Conservation (phyloP, 495 filamentous ascomycete species). For the Hypoxylon crocopeplum region DNA sequence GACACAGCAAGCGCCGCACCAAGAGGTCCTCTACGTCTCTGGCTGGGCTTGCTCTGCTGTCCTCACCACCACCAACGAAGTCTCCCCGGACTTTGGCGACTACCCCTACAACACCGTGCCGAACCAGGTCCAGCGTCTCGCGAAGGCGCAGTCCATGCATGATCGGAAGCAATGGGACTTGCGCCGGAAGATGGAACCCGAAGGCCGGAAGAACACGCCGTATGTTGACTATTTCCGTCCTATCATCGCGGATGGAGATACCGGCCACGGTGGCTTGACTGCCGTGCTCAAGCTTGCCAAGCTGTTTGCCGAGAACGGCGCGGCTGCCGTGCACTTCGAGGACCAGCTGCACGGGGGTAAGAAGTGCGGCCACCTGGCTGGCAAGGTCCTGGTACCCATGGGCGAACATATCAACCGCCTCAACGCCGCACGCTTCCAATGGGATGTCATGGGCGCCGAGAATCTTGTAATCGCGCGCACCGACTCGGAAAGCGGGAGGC, state of each 20-base stretch:
- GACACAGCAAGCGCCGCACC: constrained; percentile 96
- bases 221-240: constrained; percentile 93
- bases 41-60: constrained; percentile 97
- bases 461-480: constrained; percentile 94
- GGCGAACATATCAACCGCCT: constrained; percentile 96
- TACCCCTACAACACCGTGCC: constrained; percentile 99
- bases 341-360: constrained; percentile 98
- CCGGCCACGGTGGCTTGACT: constrained; percentile 88
- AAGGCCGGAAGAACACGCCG: constrained; percentile 73
- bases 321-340: constrained; percentile 95
- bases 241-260: constrained; percentile 97
- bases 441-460: constrained; percentile 96
- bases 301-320: constrained; percentile 97
- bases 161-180: constrained; percentile 94
- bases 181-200: constrained; percentile 74
- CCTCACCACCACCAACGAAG: constrained; percentile 93
- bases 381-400: constrained; percentile 93
- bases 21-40: constrained; percentile 94
- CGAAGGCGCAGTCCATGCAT: constrained; percentile 96
- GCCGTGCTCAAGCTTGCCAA: constrained; percentile 96
- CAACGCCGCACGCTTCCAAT: constrained; percentile 91
- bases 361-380: constrained; percentile 96
- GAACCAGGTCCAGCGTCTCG: constrained; percentile 93
- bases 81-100: constrained; percentile 95
- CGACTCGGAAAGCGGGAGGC: constrained; percentile 89